Conservation (phyloP, 2,329 filamentous ascomycete species). For the Phialocephala sp. region DNA sequence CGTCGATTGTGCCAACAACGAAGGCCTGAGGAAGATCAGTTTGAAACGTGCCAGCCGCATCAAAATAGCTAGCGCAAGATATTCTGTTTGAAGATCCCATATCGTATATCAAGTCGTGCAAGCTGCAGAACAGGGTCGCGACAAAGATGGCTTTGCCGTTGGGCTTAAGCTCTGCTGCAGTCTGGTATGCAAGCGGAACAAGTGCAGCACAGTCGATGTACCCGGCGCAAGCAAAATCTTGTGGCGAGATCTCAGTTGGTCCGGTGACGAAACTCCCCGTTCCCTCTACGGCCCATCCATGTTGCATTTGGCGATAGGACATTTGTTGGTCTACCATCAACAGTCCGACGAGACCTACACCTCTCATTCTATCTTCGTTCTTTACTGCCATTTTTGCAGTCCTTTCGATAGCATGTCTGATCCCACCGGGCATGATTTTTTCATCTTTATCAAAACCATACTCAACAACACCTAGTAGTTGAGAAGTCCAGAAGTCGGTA, state of each 20-base stretch:
- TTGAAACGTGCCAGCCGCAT: neutral
- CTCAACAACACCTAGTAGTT: neutral
- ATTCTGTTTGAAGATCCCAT: slow-evolving; percentile 17
- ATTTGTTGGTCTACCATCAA: neutral
- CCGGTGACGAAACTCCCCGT: neutral
- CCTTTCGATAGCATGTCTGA: neutral
- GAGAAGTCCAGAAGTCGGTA: neutral
- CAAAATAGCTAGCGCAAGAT: slow-evolving; percentile 3
- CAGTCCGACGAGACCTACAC: neutral
- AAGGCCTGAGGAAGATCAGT: slow-evolving; percentile 11
- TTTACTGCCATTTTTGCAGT: neutral
- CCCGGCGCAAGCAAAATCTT: neutral
- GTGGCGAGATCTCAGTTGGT: neutral
- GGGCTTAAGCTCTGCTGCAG: slow-evolving; percentile 31
- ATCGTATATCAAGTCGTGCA: slow-evolving; percentile 18
- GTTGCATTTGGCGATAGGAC: neutral
- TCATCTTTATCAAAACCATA: neutral
- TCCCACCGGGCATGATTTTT: neutral
- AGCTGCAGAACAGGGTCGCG: slow-evolving; percentile 5
- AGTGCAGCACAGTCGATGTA: neutral
- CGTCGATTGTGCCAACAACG: slow-evolving; percentile 10
- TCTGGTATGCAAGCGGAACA: neutral
- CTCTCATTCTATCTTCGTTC: neutral
- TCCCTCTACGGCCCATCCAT: neutral
- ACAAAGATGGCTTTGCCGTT: slow-evolving; percentile 12